phyloP scores from a whole-genome alignment of 2,329 filamentous ascomycete genomes.

The Neonectria punicea region DNA sequence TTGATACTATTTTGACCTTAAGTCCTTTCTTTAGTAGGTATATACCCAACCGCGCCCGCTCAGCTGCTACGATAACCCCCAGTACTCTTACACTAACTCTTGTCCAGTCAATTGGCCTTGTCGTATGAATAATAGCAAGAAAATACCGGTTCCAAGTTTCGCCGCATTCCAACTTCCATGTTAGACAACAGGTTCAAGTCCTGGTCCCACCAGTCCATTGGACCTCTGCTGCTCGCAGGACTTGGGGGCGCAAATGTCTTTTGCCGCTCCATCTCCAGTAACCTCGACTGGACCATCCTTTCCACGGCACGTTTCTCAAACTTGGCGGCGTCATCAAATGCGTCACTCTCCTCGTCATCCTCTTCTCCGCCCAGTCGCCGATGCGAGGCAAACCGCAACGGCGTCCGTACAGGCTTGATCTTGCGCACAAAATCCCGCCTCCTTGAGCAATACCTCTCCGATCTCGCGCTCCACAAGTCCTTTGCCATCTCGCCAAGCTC shows the following conservation, averaged over 20 bases:
- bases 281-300: neutral
- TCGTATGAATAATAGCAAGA: slow-evolving; percentile 5
- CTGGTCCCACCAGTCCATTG: neutral
- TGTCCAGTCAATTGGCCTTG: neutral
- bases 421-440: slow-evolving; percentile 14
- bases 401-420: slow-evolving; percentile 7
- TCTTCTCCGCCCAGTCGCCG: neutral
- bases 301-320: slow-evolving; percentile 10
- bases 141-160: slow-evolving; percentile 5
- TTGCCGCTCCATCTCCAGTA: neutral
- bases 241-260: neutral
- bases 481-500: slow-evolving; percentile 11
- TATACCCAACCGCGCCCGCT: too few species aligned
- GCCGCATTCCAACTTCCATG: neutral
- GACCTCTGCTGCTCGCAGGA: slow-evolving; percentile 3
- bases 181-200: neutral
- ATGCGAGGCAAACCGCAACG: slow-evolving; percentile 14
- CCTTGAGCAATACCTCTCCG: slow-evolving; percentile 4
- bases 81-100: neutral
- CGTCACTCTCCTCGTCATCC: slow-evolving; percentile 5
- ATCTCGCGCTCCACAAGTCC: slow-evolving; percentile 9
- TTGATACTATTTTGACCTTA: too few species aligned
- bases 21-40: too few species aligned
- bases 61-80: too few species aligned
- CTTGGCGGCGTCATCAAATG: neutral